Base-by-base conservation (phyloP, 768 basidiomycete genomes). In the Scleroderma bovista region DNA sequence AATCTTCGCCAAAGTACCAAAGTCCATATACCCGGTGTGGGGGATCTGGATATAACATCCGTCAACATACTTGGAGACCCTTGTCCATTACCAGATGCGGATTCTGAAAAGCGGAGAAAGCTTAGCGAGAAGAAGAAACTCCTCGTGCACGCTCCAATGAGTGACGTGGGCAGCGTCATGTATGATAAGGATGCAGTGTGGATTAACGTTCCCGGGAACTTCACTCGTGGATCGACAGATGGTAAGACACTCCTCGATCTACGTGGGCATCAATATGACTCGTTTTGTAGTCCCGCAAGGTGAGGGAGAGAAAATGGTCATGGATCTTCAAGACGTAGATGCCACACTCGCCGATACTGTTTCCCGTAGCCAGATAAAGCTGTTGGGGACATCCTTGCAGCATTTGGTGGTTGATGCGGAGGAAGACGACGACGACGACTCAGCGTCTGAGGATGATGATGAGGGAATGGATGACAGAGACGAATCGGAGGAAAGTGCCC, bases 101-200 rank as follows among this genome's bases (percentile, higher is more conserved):
- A 95, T 38, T 88, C 88, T 46, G 96, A 98, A 72, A 93, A 89
- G 70, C 69, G 90, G 53, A 70, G 95, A 54, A 94, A 90, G 67
- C 75, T 99, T 60, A 94, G 91, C 59, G 96, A 98, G 69, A 95
- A 96, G 74, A 90, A 88, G 67, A 94, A 89, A 64, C 64, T 92
- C 36, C 71, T 95, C 2, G 82, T 97, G 1, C 92, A 98, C 65
- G 96, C 96, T 15, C 96, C 96, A 1, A 98, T 99, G 96, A 96
- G 93, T 66, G 95, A 97, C 60, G 86, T 97, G 2, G 95, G 95
- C 11, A 96, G 95, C 3, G 82, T 99, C 48, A 81, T 89, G 69
- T 98, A 95, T 63, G 96, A 99, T 72, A 98, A 97, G 67, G 95
- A 98, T 62, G 92, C 93, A 1, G 94, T 99, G 2, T 99, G 90